These are phyloP conservation scores for Petunia axillaris DNA, from an alignment of 257 asterid genomes.

Conservation along the genomic window DNA sequence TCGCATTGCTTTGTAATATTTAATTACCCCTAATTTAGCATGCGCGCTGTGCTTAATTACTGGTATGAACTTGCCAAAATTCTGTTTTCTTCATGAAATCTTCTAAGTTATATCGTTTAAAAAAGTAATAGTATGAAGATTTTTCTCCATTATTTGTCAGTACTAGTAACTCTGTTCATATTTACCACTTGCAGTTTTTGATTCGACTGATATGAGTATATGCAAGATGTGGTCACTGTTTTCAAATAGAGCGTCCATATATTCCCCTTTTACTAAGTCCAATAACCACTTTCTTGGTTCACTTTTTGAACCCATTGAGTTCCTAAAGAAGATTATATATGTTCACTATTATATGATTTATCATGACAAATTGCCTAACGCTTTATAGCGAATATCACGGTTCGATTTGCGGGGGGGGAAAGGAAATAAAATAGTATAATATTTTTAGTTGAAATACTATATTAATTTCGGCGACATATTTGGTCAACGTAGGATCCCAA, in stretches of 20 bases:
- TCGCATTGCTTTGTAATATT: no score
- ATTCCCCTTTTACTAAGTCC: slow-evolving; percentile 10
- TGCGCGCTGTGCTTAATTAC: no score
- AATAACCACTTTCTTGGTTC: slow-evolving; percentile 1
- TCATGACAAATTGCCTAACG: background rate
- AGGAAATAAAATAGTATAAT: background rate
- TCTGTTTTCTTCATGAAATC: background rate
- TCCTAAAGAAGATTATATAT: background rate
- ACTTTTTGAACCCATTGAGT: slow-evolving; percentile 22
- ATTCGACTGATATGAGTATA: background rate
- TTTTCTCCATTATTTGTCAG: background rate
- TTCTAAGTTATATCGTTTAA: background rate
- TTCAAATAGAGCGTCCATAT: slow-evolving; percentile 18
- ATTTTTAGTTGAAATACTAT: background rate
- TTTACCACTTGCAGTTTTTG: background rate
- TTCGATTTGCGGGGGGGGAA: slow-evolving; percentile 4
- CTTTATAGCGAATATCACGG: slow-evolving; percentile 27
- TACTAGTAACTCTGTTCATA: background rate
- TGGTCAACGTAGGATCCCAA: slow-evolving; percentile 20
- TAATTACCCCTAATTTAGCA: no score
- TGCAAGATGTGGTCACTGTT: background rate
- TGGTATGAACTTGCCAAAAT: background rate
- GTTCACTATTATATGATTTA: background rate
- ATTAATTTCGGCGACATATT: background rate
- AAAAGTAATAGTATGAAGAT: background rate